A percentile compares a stretch with the other conserved stretches of the same genome.
These are phyloP conservation scores for Fusarium tricinctum DNA, from an alignment of 2,329 filamentous ascomycete species.

Conservation along the genomic window DNA sequence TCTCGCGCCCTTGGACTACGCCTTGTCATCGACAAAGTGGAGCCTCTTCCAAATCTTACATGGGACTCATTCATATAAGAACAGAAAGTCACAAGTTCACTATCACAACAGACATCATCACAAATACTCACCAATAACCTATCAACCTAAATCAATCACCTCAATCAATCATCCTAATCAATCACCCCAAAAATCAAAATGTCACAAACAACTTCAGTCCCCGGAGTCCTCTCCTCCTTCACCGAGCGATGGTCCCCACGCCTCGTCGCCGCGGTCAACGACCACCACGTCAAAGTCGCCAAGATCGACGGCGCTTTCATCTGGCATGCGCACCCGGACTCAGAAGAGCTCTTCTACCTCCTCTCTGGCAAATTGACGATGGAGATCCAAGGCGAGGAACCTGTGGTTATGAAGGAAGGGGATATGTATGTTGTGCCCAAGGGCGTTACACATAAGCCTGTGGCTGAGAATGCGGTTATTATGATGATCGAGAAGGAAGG, in stretches of 20 bases:
- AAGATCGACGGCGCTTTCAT: constrained; percentile 58
- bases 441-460: constrained; percentile 56
- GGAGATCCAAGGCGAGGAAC: constrained; percentile 51
- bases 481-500: constrained; percentile 57
- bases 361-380: constrained; percentile 54
- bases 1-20: constrained; percentile 20
- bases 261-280: constrained; percentile 54
- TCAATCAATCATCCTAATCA: background rate
- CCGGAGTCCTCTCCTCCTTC: constrained; percentile 48
- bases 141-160: rapidly evolving
- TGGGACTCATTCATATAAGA: no score
- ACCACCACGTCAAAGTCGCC: constrained; percentile 58
- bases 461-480: constrained; percentile 54
- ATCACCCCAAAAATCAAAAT: background rate
- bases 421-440: constrained; percentile 56
- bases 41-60: no score
- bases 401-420: constrained; percentile 50
- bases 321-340: constrained; percentile 58
- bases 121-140: no score
- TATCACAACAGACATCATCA: no score
- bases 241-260: constrained; percentile 51
- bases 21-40: constrained; percentile 26
- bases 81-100: no score
- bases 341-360: constrained; percentile 59
- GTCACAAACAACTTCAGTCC: constrained; percentile 45